These are phyloP conservation scores for Fusarium transvaalense DNA, from an alignment of 2,329 filamentous ascomycete species.

Conservation along the genomic window DNA sequence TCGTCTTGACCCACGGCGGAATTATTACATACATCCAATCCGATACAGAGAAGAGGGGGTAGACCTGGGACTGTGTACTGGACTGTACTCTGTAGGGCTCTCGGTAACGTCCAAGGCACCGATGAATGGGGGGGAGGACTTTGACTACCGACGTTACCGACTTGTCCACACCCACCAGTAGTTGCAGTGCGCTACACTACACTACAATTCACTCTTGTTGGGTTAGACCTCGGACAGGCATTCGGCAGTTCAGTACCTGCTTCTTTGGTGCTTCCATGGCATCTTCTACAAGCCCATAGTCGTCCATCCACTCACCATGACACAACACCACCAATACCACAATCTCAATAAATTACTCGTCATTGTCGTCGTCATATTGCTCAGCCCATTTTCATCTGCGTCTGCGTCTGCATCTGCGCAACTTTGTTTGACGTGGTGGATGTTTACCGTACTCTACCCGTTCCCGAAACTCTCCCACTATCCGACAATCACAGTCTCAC, in stretches of 20 bases:
- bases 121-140: slow-evolving; percentile 8
- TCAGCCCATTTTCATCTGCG: slow-evolving; percentile 8
- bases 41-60: not conserved
- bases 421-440: slow-evolving; percentile 11
- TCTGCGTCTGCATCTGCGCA: no score
- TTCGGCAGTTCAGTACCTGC: slow-evolving; percentile 41
- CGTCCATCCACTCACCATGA: not conserved
- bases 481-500: not conserved
- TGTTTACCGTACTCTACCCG: not conserved
- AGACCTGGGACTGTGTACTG: not conserved
- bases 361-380: slow-evolving; percentile 39
- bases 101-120: slow-evolving; percentile 30
- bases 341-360: not conserved
- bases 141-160: slow-evolving; percentile 14
- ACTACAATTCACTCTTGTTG: not conserved
- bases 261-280: slow-evolving; percentile 34
- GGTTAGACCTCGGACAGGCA: not conserved
- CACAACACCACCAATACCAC: not conserved
- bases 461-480: slow-evolving; percentile 13
- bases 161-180: slow-evolving; percentile 25
- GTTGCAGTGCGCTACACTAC: no score
- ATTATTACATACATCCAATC: slow-evolving; percentile 7
- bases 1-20: slow-evolving; percentile 5
- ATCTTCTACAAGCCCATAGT: not conserved
- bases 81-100: slow-evolving; percentile 5